These are phyloP conservation scores for Exophiala sp. DNA, from an alignment of 2,329 filamentous ascomycete species.

Conservation along the genomic window DNA sequence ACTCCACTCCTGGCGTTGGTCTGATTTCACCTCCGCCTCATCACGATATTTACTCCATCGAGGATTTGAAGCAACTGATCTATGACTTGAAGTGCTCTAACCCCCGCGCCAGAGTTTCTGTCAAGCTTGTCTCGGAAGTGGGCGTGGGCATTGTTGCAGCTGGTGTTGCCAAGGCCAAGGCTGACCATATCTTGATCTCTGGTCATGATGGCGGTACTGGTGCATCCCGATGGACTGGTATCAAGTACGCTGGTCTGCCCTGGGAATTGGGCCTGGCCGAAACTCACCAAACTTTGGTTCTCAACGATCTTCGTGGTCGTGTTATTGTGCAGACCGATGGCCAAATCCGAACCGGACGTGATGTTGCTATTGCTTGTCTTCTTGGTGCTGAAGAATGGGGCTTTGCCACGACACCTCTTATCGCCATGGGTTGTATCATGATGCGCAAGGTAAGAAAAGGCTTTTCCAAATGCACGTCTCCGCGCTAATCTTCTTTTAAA, in stretches of 20 bases:
- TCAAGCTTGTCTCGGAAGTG: conserved; percentile 96
- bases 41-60: conserved; percentile 98
- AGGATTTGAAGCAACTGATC: conserved; percentile 95
- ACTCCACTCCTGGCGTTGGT: conserved; percentile 94
- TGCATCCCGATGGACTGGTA: conserved; percentile 95
- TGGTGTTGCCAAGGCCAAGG: conserved; percentile 95
- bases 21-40: conserved; percentile 94
- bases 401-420: conserved; percentile 89
- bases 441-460: conserved; percentile 62
- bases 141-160: conserved; percentile 97
- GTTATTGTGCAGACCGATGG: conserved; percentile 96
- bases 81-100: conserved; percentile 97
- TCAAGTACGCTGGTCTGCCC: conserved; percentile 95
- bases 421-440: conserved; percentile 95
- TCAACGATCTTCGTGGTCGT: conserved; percentile 93
- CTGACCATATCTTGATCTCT: conserved; percentile 93
- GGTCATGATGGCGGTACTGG: conserved; percentile 96
- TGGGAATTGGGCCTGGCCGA: conserved; percentile 97
- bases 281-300: conserved; percentile 91
- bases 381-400: conserved; percentile 98
- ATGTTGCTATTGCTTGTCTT: conserved; percentile 90
- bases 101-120: conserved; percentile 84
- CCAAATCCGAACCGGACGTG: conserved; percentile 85
- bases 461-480: neutral
- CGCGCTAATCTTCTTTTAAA: neutral